A percentile compares a stretch with the other conserved stretches of the same genome.
Evolutionary conservation across 2,329 filamentous ascomycete genomes (phyloP).

Genomic region (Microcyclospora pomicola): DNA sequence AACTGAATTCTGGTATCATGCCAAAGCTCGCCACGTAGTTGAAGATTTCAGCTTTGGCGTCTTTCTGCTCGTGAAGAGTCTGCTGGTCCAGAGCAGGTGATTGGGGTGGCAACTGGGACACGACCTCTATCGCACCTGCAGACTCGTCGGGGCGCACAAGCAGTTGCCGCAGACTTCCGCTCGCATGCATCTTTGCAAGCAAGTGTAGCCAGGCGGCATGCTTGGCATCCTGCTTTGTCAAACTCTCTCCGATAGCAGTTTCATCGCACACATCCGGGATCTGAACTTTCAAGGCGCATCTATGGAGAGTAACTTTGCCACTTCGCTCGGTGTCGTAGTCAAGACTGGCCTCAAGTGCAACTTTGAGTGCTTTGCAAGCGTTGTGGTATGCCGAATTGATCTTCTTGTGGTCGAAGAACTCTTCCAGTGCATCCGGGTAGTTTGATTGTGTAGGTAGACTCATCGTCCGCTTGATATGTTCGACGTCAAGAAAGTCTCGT

Average conservation of each 20-base stretch:
- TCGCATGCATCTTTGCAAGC: constrained; percentile 7
- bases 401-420: constrained; percentile 6
- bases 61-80: constrained; percentile 11
- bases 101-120: background rate
- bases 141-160: constrained; percentile 1
- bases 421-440: constrained; percentile 7
- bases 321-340: background rate
- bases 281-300: constrained; percentile 2
- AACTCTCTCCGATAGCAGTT: constrained; percentile 5
- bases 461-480: constrained; percentile 1
- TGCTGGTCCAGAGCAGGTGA: constrained; percentile 7
- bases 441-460: constrained; percentile 7
- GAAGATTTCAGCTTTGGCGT: constrained; percentile 23
- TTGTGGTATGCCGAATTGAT: constrained; percentile 1
- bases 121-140: too few species aligned
- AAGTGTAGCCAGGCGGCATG: constrained; percentile 10
- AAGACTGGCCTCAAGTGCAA: background rate
- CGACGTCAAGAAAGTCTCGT: constrained; percentile 1
- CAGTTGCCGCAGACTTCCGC: constrained; percentile 6
- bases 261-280: constrained; percentile 4
- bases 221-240: constrained; percentile 6
- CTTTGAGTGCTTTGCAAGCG: constrained; percentile 1
- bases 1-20: constrained; percentile 17
- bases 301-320: background rate
- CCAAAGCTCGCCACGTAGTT: constrained; percentile 30